Evolutionary conservation across 2,329 filamentous ascomycete genomes (phyloP).

Genomic region (Microascus cirrosus): DNA sequence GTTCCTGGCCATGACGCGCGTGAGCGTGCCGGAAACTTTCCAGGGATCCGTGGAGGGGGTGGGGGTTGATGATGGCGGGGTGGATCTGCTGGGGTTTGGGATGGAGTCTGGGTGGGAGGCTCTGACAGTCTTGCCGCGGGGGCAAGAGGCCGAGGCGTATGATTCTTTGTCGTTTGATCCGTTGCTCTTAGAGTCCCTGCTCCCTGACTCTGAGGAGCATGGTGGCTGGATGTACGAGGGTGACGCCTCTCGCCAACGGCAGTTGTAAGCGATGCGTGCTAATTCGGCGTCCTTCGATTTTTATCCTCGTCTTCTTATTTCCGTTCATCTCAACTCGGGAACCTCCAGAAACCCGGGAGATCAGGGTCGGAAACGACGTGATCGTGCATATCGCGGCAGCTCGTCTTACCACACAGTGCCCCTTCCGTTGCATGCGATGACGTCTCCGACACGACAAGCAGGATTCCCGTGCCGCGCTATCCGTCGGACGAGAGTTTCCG

Average conservation of each 20-base stretch:
- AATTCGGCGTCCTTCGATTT: no score
- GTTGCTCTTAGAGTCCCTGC: background rate
- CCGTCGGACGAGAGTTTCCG: no score
- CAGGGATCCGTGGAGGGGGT: background rate
- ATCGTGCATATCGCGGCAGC: no score
- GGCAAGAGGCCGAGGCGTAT: background rate
- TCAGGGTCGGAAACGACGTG: no score
- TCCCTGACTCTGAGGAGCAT: background rate
- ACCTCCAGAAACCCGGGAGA: no score
- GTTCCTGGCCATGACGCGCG: background rate
- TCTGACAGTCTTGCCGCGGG: background rate
- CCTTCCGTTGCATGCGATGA: no score
- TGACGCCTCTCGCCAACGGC: background rate
- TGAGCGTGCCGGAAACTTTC: background rate
- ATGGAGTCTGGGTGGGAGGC: background rate
- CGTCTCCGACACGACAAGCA: no score
- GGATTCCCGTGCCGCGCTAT: no score
- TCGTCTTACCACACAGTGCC: no score
- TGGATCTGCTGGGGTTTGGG: background rate
- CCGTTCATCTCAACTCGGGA: no score
- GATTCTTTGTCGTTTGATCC: background rate
- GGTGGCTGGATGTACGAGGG: background rate
- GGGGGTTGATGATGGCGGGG: background rate
- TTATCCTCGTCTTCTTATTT: no score
- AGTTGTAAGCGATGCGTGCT: background rate